These are phyloP conservation scores for Candida insectorum DNA, from an alignment of 805 yeast genomes.

Conservation along the genomic window DNA sequence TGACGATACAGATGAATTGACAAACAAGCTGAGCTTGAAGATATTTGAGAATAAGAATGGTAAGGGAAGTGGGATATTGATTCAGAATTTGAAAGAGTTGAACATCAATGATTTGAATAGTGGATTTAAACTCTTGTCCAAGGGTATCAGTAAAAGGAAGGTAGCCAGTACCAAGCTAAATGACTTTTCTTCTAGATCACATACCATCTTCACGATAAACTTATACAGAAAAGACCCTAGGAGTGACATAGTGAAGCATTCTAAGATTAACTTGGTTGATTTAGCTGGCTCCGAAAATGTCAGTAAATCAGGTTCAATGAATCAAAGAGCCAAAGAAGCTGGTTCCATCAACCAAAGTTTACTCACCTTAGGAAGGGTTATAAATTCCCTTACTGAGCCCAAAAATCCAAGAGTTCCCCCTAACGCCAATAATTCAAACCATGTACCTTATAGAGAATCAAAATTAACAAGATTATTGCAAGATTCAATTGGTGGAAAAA, in stretches of 20 bases:
- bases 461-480: conserved; percentile 72
- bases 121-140: conserved; percentile 53
- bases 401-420: not conserved
- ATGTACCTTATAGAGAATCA: conserved; percentile 84
- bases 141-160: conserved; percentile 58
- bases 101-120: conserved; percentile 51
- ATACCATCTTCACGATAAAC: conserved; percentile 67
- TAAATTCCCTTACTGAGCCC: conserved; percentile 48
- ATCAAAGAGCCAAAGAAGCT: conserved; percentile 87
- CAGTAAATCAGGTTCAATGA: conserved; percentile 79
- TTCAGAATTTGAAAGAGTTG: conserved; percentile 65
- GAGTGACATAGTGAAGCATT: conserved; percentile 17
- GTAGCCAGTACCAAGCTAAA: conserved; percentile 75
- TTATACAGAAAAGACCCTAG: conserved; percentile 40
- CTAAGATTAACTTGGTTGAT: conserved; percentile 84
- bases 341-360: conserved; percentile 89
- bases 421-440: conserved; percentile 30
- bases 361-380: conserved; percentile 84
- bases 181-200: conserved; percentile 71
- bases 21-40: conserved; percentile 24
- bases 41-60: conserved; percentile 34
- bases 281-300: conserved; percentile 95
- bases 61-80: conserved; percentile 37
- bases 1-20: conserved; percentile 34
- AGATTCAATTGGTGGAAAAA: conserved; percentile 83